Percentiles rank a stretch among this genome's conserved stretches.
phyloP scores from a whole-genome alignment of 805 yeast genomes.

The Candida yuanshanica region DNA sequence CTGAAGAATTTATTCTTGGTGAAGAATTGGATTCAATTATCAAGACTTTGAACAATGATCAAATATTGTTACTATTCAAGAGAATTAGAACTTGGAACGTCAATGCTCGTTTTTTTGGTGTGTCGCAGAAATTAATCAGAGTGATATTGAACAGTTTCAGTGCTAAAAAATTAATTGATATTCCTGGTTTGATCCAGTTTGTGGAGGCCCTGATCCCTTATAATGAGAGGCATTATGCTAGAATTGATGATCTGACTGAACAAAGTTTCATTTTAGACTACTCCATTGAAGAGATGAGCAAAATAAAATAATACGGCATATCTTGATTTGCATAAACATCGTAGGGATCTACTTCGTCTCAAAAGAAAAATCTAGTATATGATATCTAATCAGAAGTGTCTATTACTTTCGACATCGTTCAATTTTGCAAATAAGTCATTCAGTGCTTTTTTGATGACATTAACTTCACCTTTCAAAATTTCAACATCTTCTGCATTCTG shows the following conservation, averaged over 20 bases:
- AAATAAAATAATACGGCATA: conserved; percentile 12
- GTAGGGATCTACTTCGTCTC: too few relatives aligned
- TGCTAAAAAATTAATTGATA: conserved; percentile 51
- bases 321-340: neutral
- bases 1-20: conserved; percentile 30
- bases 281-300: conserved; percentile 72
- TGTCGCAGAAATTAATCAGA: conserved; percentile 73
- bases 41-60: conserved; percentile 49
- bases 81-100: conserved; percentile 95
- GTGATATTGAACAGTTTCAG: conserved; percentile 54
- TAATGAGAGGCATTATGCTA: conserved; percentile 73
- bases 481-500: neutral
- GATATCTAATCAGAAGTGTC: neutral
- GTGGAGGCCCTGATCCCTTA: conserved; percentile 83
- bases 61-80: conserved; percentile 54
- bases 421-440: neutral
- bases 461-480: neutral
- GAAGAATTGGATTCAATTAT: conserved; percentile 61
- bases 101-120: conserved; percentile 70
- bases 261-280: conserved; percentile 84
- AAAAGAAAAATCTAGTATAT: too few relatives aligned
- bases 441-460: neutral
- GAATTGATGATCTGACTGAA: conserved; percentile 77
- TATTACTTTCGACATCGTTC: neutral
- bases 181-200: conserved; percentile 60